Evolutionary conservation across 345 rosid genomes (phyloP).

Genomic region (Eutrema japonicum): DNA sequence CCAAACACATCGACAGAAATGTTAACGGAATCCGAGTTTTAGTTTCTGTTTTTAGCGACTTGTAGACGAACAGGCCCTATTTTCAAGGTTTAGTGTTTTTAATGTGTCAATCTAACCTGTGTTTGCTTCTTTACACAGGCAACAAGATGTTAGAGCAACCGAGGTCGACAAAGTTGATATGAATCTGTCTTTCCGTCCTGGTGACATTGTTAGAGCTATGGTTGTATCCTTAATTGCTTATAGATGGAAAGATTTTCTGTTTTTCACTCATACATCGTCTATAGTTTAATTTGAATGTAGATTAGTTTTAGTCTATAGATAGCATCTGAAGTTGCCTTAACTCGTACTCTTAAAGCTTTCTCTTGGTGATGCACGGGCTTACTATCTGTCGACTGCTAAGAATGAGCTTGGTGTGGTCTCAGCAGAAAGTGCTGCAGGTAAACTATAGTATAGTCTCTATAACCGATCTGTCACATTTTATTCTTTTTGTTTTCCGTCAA

Average conservation of each 20-base stretch:
- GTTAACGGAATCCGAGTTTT: neutral
- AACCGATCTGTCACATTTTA: neutral
- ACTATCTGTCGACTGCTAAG: slow-evolving; percentile 86
- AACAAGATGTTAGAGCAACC: slow-evolving; percentile 91
- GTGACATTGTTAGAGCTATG: slow-evolving; percentile 86
- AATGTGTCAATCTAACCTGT: neutral
- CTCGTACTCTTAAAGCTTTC: slow-evolving; percentile 62
- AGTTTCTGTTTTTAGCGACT: too few relatives aligned
- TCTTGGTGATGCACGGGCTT: slow-evolving; percentile 95
- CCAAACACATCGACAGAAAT: neutral
- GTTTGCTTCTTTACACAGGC: slow-evolving; percentile 52
- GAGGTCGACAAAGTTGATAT: slow-evolving; percentile 94
- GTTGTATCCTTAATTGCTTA: slow-evolving; percentile 69
- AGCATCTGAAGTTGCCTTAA: slow-evolving; percentile 21
- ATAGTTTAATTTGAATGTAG: neutral
- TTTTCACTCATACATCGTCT: neutral
- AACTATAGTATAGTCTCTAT: neutral
- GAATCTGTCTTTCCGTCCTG: slow-evolving; percentile 80
- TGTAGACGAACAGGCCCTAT: too few relatives aligned
- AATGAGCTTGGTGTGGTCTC: slow-evolving; percentile 93
- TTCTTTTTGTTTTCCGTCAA: neutral
- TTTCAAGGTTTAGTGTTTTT: neutral
- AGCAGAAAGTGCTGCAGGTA: slow-evolving; percentile 88
- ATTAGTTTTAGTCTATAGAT: neutral
- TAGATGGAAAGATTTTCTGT: neutral